A percentile compares a stretch with the other conserved stretches of the same genome.
Evolutionary conservation across 495 filamentous ascomycete genomes (phyloP).

Genomic region (Talaromyces stipitatus): DNA sequence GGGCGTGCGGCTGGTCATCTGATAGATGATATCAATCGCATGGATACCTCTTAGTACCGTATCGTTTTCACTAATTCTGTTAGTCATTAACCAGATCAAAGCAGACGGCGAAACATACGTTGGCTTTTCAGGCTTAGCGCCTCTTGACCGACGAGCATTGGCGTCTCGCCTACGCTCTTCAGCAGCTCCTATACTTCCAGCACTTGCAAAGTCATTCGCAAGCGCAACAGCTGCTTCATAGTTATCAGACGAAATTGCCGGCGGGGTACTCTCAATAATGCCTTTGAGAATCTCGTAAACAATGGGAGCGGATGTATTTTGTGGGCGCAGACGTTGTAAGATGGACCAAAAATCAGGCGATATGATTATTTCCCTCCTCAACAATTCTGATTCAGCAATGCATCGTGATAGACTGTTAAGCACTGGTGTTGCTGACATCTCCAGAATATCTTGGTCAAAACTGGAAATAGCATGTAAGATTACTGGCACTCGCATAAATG

Average conservation of each 20-base stretch:
- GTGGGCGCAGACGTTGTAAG: constrained; percentile 61
- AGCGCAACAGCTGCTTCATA: constrained; percentile 79
- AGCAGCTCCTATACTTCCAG: constrained; percentile 70
- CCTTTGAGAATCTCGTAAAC: constrained; percentile 79
- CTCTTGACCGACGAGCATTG: constrained; percentile 41
- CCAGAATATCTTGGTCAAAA: constrained; percentile 68
- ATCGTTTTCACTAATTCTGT: constrained; percentile 53
- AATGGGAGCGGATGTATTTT: constrained; percentile 58
- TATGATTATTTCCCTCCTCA: constrained; percentile 87
- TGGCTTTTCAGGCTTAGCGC: constrained; percentile 46
- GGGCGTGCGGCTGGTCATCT: constrained; percentile 73
- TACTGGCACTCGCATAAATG: constrained; percentile 87
- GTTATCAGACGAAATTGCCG: constrained; percentile 87
- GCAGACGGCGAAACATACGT: constrained; percentile 37
- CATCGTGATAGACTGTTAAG: constrained; percentile 75
- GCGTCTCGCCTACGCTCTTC: constrained; percentile 74
- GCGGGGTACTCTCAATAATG: constrained; percentile 56
- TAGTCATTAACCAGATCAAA: constrained; percentile 10
- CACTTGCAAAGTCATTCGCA: constrained; percentile 82
- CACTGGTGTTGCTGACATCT: constrained; percentile 65
- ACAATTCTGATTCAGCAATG: constrained; percentile 61
- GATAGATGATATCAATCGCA: constrained; percentile 71
- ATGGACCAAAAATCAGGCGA: constrained; percentile 98
- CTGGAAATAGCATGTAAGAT: constrained; percentile 85
- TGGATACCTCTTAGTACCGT: constrained; percentile 71